Conservation (phyloP, 257 asterid species). For the Capsicum baccatum region DNA sequence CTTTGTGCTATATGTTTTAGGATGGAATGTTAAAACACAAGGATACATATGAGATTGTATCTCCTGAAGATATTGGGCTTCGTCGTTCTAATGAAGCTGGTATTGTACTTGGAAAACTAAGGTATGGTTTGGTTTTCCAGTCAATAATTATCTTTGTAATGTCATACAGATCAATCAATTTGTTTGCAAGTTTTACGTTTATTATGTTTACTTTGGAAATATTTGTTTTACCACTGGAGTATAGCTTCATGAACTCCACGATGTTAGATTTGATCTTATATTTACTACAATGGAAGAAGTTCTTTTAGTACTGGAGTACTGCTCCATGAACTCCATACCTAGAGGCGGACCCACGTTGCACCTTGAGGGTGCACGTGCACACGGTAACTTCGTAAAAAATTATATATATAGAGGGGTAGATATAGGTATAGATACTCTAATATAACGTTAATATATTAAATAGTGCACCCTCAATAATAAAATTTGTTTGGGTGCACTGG, state of each 20-base stretch:
- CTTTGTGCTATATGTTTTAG: conserved; percentile 39
- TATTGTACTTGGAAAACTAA: conserved; percentile 94
- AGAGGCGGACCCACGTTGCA: no score
- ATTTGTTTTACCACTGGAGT: neutral
- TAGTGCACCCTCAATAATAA: no score
- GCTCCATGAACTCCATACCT: neutral
- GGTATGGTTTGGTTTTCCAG: conserved; percentile 52
- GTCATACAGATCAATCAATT: neutral
- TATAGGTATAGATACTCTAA: no score
- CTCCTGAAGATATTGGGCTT: conserved; percentile 97
- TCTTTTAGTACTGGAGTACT: neutral
- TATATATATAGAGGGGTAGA: no score
- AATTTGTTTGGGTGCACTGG: no score
- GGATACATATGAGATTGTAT: conserved; percentile 86
- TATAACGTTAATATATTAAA: no score
- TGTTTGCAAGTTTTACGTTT: conserved; percentile 17
- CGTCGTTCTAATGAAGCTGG: conserved; percentile 85
- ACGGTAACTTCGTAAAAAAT: no score
- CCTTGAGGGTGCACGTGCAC: no score
- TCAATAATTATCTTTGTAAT: neutral
- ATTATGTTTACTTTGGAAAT: neutral
- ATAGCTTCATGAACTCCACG: neutral
- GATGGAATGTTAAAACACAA: conserved; percentile 97
- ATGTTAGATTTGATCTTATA: neutral
- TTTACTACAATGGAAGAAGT: neutral